Evolutionary conservation across 192 early-diverging fungal genomes (phyloP).

Genomic region (Kickxella alabastrina): DNA sequence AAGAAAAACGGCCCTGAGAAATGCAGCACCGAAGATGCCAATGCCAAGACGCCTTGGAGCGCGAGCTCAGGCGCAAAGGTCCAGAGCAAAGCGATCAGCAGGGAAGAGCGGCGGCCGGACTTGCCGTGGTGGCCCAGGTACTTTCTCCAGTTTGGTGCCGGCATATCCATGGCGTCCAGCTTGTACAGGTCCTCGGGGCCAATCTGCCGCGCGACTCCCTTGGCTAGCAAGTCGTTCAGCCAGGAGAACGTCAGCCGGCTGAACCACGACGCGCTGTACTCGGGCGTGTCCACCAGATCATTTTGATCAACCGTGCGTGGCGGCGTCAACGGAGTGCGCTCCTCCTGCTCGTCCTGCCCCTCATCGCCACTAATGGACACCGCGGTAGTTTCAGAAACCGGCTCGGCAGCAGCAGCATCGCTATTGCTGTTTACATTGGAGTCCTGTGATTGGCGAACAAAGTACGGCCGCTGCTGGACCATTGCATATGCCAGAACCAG

Average conservation of each 20-base stretch:
- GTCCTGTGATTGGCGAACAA: conserved; percentile 8
- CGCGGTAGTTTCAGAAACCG: not conserved
- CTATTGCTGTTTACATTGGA: too few relatives aligned
- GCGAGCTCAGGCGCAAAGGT: conserved; percentile 47
- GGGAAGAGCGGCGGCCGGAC: conserved; percentile 20
- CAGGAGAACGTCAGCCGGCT: conserved; percentile 54
- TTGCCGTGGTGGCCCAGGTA: conserved; percentile 26
- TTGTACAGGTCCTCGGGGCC: conserved; percentile 58
- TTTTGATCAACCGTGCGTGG: conserved; percentile 8
- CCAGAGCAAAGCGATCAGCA: conserved; percentile 29
- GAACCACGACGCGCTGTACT: conserved; percentile 24
- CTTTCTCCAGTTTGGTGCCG: conserved; percentile 33
- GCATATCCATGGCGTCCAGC: conserved; percentile 51
- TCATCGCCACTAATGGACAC: not conserved
- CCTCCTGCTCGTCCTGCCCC: not conserved
- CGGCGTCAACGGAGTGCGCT: conserved; percentile 21
- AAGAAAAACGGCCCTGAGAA: conserved; percentile 60
- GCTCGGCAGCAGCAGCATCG: not conserved
- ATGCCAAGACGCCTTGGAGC: conserved; percentile 34
- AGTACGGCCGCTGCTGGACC: conserved; percentile 28
- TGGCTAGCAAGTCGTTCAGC: conserved; percentile 57
- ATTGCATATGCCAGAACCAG: conserved; percentile 1
- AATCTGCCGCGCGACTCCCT: conserved; percentile 54
- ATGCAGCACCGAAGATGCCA: conserved; percentile 19
- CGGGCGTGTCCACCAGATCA: conserved; percentile 27